phyloP scores from a whole-genome alignment of 495 filamentous ascomycete species.

The Talaromyces trachyspermus region DNA sequence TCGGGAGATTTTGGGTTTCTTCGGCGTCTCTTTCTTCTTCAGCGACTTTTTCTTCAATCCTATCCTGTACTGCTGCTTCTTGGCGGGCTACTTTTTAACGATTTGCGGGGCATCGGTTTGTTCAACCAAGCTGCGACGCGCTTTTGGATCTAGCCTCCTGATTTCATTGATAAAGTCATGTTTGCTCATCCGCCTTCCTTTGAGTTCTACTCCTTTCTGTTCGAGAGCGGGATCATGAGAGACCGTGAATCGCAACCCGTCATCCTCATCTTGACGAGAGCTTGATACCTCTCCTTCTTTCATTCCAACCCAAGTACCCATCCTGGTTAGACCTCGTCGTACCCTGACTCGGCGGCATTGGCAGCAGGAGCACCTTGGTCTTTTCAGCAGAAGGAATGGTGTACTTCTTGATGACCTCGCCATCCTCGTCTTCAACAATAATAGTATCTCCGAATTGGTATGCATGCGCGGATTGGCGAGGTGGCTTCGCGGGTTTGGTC shows the following conservation, averaged over 20 bases:
- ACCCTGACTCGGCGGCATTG: constrained; percentile 24
- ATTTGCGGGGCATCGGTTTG: constrained; percentile 10
- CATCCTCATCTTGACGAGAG: constrained; percentile 50
- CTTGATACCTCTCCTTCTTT: constrained; percentile 40
- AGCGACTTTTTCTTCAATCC: neutral
- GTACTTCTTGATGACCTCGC: constrained; percentile 96
- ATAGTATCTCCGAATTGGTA: constrained; percentile 97
- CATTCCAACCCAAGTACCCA: constrained; percentile 58
- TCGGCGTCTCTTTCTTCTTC: too few species aligned
- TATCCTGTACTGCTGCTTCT: constrained; percentile 3
- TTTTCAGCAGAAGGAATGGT: constrained; percentile 57
- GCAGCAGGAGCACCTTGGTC: constrained; percentile 18
- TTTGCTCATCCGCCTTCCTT: constrained; percentile 77
- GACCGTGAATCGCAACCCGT: constrained; percentile 82
- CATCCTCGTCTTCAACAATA: constrained; percentile 96
- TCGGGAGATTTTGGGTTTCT: neutral
- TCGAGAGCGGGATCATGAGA: constrained; percentile 27
- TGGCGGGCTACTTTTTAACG: constrained; percentile 7
- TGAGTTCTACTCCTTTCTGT: constrained; percentile 26
- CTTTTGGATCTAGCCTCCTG: constrained; percentile 68
- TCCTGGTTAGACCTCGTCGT: constrained; percentile 45
- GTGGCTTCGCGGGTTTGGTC: constrained; percentile 19
- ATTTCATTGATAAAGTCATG: constrained; percentile 86
- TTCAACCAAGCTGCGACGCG: constrained; percentile 62
- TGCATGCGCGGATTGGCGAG: constrained; percentile 66